Evolutionary conservation across 208 protist genomes (phyloP), one percentile per base, ranked within the genome.

Genomic region (Angomonas ambiguus): DNA sequence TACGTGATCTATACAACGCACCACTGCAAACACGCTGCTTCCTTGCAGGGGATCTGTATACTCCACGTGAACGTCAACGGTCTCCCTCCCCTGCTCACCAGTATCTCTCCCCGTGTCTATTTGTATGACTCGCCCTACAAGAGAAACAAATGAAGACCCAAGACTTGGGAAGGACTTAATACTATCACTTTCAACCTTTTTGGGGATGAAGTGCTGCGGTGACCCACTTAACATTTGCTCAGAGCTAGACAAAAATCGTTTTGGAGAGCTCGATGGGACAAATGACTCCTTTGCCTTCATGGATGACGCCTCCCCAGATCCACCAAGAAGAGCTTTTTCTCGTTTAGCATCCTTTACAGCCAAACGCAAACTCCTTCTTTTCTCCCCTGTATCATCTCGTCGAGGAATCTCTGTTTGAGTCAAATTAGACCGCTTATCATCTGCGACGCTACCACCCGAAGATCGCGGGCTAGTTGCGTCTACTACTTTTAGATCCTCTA

Each of bases 201-300:
- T 6, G 6, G 80, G 45, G 30, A 80, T 61, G 62, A 95, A 91
- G 53, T 90, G 74, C 69, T 95, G 89, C 20, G 84, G 89, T 5
- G 82, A 76, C 51, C 83, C 83, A 42, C 91, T 87, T 33, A 84
- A 75, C 27, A 90, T 79, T 5, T 90, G 67, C 56, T 94, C 88
- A 6, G 77, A 73, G 11, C 77, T 80, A 5, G 83, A 88, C 13
- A 88, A 62, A 67, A 79, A 87, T 20, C 74, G 67, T 53, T 71
- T 79, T 0, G 78, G 83, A 56, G 88, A 64, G 27, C 62, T 67
- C 31, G 82, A 71, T 49, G 74, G 84, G 25, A 79, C 64, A 67
- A 83, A 88, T 13, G 27, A 55, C 13, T 69, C 59, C 24, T 65
- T 74, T 33, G 74, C 55, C 10, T 62, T 41, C 10, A n/a, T n/a